phyloP scores from a whole-genome alignment of 1,284 basidiomycete genomes.

The Apiotrichum veenhuisii region DNA sequence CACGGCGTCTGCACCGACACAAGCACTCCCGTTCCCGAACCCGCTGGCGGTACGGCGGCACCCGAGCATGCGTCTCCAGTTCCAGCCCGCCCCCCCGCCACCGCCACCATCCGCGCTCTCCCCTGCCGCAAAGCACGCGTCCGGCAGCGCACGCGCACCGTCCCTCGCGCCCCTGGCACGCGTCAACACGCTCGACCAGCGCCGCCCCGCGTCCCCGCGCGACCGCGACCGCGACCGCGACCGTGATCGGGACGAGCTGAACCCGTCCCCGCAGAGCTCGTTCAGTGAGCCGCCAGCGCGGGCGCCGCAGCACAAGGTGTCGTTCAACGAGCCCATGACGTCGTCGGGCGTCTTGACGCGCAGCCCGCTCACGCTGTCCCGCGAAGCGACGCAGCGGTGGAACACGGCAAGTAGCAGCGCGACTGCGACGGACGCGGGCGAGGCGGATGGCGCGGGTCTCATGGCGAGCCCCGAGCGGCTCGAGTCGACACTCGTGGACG shows the following conservation, averaged over 20 bases:
- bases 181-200: conserved; percentile 2
- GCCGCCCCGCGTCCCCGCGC: neutral
- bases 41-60: conserved; percentile 34
- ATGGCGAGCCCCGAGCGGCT: neutral
- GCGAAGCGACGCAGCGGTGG: neutral
- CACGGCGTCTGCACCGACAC: neutral
- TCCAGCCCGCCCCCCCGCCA: conserved; percentile 25
- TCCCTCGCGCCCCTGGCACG: conserved; percentile 3
- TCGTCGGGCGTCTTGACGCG: neutral
- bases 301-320: conserved; percentile 9
- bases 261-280: neutral
- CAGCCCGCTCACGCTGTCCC: neutral
- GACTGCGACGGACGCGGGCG: too few relatives aligned
- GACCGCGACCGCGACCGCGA: too few relatives aligned
- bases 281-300: neutral
- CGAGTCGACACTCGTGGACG: neutral
- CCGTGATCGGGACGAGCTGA: too few relatives aligned
- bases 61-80: conserved; percentile 42
- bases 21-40: conserved; percentile 38
- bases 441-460: too few relatives aligned
- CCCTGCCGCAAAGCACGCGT: neutral
- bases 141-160: neutral
- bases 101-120: neutral
- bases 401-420: neutral
- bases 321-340: conserved; percentile 6